Conservation (phyloP, 106 monocot genomes). For the Narthecium ossifragum region DNA sequence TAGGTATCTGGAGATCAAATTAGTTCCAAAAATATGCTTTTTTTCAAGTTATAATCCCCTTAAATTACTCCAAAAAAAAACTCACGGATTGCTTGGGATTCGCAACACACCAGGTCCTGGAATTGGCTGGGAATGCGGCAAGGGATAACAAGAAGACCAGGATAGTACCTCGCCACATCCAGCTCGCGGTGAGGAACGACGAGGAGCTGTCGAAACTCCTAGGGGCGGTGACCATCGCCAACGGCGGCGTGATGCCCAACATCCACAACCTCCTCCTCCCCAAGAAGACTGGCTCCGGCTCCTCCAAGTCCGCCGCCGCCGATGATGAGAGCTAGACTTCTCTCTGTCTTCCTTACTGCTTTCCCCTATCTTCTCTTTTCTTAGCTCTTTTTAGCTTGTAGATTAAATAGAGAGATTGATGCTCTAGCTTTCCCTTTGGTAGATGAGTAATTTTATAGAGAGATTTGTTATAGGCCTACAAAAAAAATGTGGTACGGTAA, state of each 20-base stretch:
- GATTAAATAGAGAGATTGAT: too few relatives aligned
- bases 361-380: too few relatives aligned
- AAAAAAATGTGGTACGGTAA: too few relatives aligned
- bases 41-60: too few relatives aligned
- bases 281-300: constrained; percentile 33
- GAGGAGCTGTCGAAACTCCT: constrained; percentile 63
- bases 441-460: too few relatives aligned
- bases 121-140: constrained; percentile 69
- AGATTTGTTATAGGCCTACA: too few relatives aligned
- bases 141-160: constrained; percentile 76
- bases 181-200: constrained; percentile 64
- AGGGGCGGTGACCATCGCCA: constrained; percentile 55
- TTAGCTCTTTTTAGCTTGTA: neutral
- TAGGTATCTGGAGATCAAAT: too few relatives aligned
- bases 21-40: too few relatives aligned
- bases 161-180: constrained; percentile 65
- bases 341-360: neutral
- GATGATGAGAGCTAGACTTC: constrained; percentile 21
- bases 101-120: constrained; percentile 66
- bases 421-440: too few relatives aligned
- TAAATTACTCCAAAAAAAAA: too few relatives aligned
- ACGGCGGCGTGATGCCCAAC: constrained; percentile 71
- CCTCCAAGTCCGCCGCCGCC: constrained; percentile 37
- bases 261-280: constrained; percentile 66
- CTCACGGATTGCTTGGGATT: too few relatives aligned